Percentiles rank a stretch among this genome's conserved stretches.
Conservation (phyloP, 139 green algal genomes). For the Desmodesmus armatus region DNA sequence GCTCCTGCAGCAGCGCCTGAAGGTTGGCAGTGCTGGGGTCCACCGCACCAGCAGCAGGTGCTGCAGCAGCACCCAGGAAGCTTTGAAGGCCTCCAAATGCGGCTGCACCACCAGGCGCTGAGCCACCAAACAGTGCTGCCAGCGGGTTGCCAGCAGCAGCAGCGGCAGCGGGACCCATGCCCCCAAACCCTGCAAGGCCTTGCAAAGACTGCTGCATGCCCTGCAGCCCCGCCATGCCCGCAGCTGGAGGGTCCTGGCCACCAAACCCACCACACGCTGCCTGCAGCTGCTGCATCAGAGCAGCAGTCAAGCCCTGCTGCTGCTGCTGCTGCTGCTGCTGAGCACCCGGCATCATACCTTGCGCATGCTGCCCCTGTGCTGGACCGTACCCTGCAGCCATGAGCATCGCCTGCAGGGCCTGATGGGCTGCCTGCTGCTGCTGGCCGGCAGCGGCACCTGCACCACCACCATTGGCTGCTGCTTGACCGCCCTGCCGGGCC, state of each 20-base stretch:
- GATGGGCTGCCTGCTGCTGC: not conserved
- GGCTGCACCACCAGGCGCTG: not conserved
- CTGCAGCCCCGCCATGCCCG: not conserved
- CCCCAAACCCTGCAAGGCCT: not conserved
- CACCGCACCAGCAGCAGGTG: not conserved
- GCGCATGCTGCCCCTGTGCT: too few species aligned
- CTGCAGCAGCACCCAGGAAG: not conserved
- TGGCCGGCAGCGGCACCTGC: not conserved
- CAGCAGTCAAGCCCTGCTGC: not conserved
- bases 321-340: conserved; percentile 1
- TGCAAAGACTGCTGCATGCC: not conserved
- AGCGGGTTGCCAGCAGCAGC: not conserved
- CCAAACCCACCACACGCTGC: not conserved
- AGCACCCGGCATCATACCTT: too few species aligned
- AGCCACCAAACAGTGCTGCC: not conserved
- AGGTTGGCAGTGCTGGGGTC: not conserved
- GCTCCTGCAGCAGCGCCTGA: conserved; percentile 19
- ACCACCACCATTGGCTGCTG: not conserved
- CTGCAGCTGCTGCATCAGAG: not conserved
- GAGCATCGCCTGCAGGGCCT: not conserved
- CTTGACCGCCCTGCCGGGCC: too few species aligned
- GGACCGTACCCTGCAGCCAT: too few species aligned
- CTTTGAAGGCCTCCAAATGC: too few species aligned
- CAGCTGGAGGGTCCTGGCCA: not conserved
- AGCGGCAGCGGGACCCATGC: not conserved